These are phyloP conservation scores for Tuber aestivum DNA, from an alignment of 495 filamentous ascomycete genomes.

Conservation along the genomic window DNA sequence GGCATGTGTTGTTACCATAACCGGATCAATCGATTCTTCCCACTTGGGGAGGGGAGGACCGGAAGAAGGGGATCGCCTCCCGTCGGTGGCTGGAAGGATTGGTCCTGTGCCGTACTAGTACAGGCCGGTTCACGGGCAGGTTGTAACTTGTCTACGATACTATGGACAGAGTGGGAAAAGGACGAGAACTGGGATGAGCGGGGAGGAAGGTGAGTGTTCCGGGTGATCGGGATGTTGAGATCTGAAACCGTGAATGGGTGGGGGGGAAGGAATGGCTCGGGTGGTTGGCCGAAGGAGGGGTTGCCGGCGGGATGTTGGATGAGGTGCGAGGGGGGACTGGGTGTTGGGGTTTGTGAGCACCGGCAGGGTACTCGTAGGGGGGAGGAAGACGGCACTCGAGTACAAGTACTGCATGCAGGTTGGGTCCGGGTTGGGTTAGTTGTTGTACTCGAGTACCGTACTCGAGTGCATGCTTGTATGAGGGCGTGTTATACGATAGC, in stretches of 20 bases:
- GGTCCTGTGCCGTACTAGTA: too few species aligned
- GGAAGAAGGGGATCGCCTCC: too few species aligned
- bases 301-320: neutral
- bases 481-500: neutral
- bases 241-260: neutral
- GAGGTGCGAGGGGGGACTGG: neutral
- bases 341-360: neutral
- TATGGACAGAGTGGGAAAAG: neutral
- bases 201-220: neutral
- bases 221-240: neutral
- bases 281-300: neutral
- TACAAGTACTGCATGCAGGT: neutral
- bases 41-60: too few species aligned
- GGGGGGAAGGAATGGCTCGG: neutral
- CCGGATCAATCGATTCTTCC: too few species aligned
- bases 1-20: too few species aligned
- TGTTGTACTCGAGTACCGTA: too few species aligned
- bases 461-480: too few species aligned
- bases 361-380: too few species aligned
- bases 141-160: neutral
- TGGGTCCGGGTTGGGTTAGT: neutral
- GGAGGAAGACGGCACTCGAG: too few species aligned
- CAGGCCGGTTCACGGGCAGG: neutral
- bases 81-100: too few species aligned
- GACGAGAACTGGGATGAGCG: neutral